Evolutionary conservation across 371 early-diverging fungal species (phyloP).

Genomic region (Parasitella parasitica): DNA sequence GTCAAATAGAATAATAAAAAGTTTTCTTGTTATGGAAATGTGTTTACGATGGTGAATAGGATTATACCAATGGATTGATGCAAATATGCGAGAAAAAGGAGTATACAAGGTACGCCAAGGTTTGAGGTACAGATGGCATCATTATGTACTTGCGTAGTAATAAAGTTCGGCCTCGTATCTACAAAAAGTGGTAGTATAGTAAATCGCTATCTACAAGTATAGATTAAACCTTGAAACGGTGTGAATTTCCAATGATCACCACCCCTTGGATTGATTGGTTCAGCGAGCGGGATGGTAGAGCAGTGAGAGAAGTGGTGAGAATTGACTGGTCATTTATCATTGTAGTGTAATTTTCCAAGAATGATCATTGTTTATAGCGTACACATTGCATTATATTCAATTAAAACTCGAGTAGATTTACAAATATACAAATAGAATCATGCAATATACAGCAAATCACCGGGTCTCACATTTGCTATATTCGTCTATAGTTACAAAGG

Average conservation of each 20-base stretch:
- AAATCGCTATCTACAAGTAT: too few relatives aligned
- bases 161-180: too few relatives aligned
- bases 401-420: background rate
- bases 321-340: background rate
- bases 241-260: background rate
- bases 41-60: too few relatives aligned
- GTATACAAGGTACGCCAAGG: background rate
- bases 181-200: too few relatives aligned
- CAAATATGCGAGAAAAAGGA: background rate
- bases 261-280: conserved; percentile 1
- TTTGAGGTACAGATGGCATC: background rate
- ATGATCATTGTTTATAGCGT: background rate
- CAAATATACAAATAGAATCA: background rate
- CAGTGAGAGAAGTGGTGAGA: background rate
- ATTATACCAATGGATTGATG: background rate
- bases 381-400: too few relatives aligned
- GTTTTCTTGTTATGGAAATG: too few relatives aligned
- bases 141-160: background rate
- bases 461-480: background rate
- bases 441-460: background rate
- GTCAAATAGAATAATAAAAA: too few relatives aligned
- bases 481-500: background rate
- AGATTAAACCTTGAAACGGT: background rate
- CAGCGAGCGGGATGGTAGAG: background rate
- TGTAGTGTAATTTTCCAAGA: background rate